Evolutionary conservation across 75 land plant genomes (phyloP), one percentile per base, ranked within the genome.

Genomic region (Sequoia sempervirens): DNA sequence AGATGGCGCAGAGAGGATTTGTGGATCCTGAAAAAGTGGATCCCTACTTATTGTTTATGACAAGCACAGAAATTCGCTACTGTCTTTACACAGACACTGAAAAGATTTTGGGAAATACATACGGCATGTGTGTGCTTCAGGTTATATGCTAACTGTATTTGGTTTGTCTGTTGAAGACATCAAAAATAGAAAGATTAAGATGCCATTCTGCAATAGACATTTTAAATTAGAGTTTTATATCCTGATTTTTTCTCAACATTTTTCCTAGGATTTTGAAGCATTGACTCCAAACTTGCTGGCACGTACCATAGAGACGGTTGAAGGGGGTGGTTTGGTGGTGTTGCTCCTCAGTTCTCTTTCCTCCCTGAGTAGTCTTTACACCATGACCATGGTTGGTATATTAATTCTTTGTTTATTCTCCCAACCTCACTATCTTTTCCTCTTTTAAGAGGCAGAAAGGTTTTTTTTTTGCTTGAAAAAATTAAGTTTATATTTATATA

Each of bases 101-200:
- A 82, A 96, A 93, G 82, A 91, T 98, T 81, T 92, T 98, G 84
- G 99, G 99, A 53, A 95, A 92, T 84, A 98, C 99, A 6, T 98
- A 92, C 88, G 95, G 95, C 84, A 96, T 98, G 99, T 98, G 99
- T 84, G 89, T 98, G 50, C 87, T 98, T 23, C 99, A 98, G 99
- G 99, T 97, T 23, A 50, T 81, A 40, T 43, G 5, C 20, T 41
- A 32, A n/a, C 4, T n/a, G 13, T 47, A 70, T 15, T 83, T 79
- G 43, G 2, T 20, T 40, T 45, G 32, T 79, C 28, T 38, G 79
- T 70, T 83, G 41, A 15, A 56, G 47, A n/a, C 32, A 26, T 10
- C 26, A n/a, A 34, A 43, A 43, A 75, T 7, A 38, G 12, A 45
- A 40, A 23, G 36, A 30, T 32, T 70, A 70, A 32, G 3, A 43